phyloP scores from a whole-genome alignment of 768 basidiomycete genomes.

The Termitomyces sp. region DNA sequence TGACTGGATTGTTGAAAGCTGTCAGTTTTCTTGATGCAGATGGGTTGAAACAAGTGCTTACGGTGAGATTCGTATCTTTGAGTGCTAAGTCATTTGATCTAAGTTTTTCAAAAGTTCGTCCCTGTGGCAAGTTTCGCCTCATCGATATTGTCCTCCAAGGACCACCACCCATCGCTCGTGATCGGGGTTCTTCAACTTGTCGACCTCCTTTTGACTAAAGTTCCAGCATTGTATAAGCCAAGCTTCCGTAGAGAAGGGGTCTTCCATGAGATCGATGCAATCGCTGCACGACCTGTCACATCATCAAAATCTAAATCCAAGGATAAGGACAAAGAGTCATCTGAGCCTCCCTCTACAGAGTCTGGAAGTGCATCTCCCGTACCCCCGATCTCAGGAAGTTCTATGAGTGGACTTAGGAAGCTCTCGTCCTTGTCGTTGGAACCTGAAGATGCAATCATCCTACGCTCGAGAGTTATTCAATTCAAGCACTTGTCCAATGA shows the following conservation, averaged over 20 bases:
- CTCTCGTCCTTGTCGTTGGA: constrained; percentile 66
- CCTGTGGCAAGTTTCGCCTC: constrained; percentile 95
- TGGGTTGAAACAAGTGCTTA: constrained; percentile 71
- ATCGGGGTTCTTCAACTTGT: constrained; percentile 91
- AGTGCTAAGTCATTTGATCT: constrained; percentile 2
- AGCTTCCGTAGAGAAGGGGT: constrained; percentile 95
- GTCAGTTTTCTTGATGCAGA: constrained; percentile 83
- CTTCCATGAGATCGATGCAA: constrained; percentile 85
- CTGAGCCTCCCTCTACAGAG: constrained; percentile 38
- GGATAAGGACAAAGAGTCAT: constrained; percentile 42
- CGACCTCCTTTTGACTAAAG: constrained; percentile 82
- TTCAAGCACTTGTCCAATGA: constrained; percentile 71
- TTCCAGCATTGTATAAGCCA: constrained; percentile 81
- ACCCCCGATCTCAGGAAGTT: constrained; percentile 31
- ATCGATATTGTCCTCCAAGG: constrained; percentile 88
- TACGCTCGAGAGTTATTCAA: constrained; percentile 87
- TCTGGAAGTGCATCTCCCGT: constrained; percentile 32
- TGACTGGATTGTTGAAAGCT: constrained; percentile 86
- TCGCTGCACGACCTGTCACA: constrained; percentile 63
- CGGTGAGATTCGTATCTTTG: constrained; percentile 44
- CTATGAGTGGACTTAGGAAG: constrained; percentile 66
- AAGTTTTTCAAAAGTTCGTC: constrained; percentile 58
- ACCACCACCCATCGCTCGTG: constrained; percentile 86
- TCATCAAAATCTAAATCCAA: constrained; percentile 41
- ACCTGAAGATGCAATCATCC: constrained; percentile 86